Percentiles rank a stretch among this genome's conserved stretches.
These are phyloP conservation scores for Golubevia sp. DNA, from an alignment of 1,284 basidiomycete genomes.

Conservation along the genomic window DNA sequence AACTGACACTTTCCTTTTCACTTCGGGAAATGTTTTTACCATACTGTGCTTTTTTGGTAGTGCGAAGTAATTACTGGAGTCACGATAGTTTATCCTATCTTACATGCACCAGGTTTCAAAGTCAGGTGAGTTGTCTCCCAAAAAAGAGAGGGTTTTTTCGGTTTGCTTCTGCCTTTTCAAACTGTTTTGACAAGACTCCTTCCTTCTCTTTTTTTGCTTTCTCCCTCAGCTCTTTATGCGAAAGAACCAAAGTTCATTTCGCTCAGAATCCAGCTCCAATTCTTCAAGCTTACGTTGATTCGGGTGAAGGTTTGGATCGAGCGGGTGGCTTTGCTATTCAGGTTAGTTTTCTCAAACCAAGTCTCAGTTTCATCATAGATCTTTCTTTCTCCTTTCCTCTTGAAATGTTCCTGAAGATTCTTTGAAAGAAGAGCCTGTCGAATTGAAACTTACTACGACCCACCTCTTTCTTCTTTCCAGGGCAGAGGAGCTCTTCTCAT, in stretches of 20 bases:
- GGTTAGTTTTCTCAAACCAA: conserved; percentile 67
- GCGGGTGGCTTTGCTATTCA: conserved; percentile 96
- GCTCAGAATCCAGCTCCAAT: conserved; percentile 63
- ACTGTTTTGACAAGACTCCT: not conserved
- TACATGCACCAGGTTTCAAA: conserved; percentile 82
- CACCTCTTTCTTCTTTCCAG: conserved; percentile 10
- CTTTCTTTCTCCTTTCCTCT: no score
- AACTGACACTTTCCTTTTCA: no score
- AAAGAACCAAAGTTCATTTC: conserved; percentile 55
- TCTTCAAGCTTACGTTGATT: conserved; percentile 83
- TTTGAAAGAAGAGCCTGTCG: no score
- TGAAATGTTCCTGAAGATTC: no score
- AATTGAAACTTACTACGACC: no score
- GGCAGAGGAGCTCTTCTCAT: conserved; percentile 80
- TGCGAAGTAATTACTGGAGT: conserved; percentile 57
- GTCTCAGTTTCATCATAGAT: no score
- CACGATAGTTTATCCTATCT: conserved; percentile 74
- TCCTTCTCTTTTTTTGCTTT: not conserved
- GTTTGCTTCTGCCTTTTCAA: not conserved
- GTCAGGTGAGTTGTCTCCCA: conserved; percentile 69
- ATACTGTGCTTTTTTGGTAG: conserved; percentile 12
- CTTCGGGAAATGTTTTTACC: no score
- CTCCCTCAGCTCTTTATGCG: conserved; percentile 32
- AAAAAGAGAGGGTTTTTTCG: no score
- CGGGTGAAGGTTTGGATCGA: conserved; percentile 84